Evolutionary conservation across 495 filamentous ascomycete species (phyloP), one percentile per base, ranked within the genome.

Genomic region (Xylaria flabelliformis): DNA sequence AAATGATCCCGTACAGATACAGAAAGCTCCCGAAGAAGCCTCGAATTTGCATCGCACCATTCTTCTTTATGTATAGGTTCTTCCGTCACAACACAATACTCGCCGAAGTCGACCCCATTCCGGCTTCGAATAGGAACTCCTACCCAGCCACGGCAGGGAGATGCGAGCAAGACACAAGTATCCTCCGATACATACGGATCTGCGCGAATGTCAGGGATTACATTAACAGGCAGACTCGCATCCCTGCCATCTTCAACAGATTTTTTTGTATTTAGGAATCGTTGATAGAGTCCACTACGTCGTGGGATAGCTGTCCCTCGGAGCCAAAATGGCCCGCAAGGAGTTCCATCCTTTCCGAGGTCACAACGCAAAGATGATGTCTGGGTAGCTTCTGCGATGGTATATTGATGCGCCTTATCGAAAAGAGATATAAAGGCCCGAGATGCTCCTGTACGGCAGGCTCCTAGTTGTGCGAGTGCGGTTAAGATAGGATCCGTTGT

Each of bases 101-200:
- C 90, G 36, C 92, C 92, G 71, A 94, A 90, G 46, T 91, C 90
- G 75, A 92, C 87, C 5, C 88, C 90, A 6, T 84, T 86, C 5
- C 87, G 87, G 0, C 90, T 92, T 5, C 90, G 88, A 48, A 94
- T 83, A 0, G 90, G 89, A 1, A 89, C 88, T 9, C 86, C 90
- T 7, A 85, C 88, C 71, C 91, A 92, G 76, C 89, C 91, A 80
- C 82, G 83, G 79, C 29, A 75, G 77, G 29, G 72, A 65, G 42
- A 88, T 82, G 71, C 83, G 83, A 2, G 80, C 72, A 56, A 82
- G 78, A 64, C 83, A 71, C 64, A 81, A 74, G 88, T 90, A 1
- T 59, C 24, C 10, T 59, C n/a, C 26, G 46, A 53, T 41, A 71
- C 7, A 4, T 79, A 77, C 10, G 82, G 82, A 64, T 91, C 87